phyloP scores from a whole-genome alignment of 805 yeast species.

The Yarrowia divulgata region DNA sequence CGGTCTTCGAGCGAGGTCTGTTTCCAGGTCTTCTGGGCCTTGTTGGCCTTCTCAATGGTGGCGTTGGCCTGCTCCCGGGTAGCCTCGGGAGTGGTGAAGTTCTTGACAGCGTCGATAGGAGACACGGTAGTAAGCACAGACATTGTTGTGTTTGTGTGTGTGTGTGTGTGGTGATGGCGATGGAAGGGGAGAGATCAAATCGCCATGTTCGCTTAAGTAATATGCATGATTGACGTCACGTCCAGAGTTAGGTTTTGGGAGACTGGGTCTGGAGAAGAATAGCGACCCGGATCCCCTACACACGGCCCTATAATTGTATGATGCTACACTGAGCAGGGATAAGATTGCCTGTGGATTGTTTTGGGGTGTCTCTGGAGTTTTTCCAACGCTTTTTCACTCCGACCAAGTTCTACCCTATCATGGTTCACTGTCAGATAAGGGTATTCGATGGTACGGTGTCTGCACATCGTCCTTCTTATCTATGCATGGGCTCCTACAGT shows the following conservation, averaged over 20 bases:
- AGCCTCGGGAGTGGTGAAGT: slow-evolving; percentile 46
- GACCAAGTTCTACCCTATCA: neutral
- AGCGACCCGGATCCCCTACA: too few relatives aligned
- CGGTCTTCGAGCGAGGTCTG: slow-evolving; percentile 44
- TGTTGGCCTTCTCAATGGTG: slow-evolving; percentile 43
- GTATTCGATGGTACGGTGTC: neutral
- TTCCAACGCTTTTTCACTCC: too few relatives aligned
- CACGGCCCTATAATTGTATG: too few relatives aligned
- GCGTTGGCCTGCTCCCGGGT: slow-evolving; percentile 43
- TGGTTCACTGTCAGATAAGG: neutral
- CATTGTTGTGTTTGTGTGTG: slow-evolving; percentile 5
- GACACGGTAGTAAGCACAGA: slow-evolving; percentile 47
- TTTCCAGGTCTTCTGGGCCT: slow-evolving; percentile 47
- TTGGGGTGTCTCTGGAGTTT: too few relatives aligned
- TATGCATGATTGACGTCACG: slow-evolving; percentile 15
- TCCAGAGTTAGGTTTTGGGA: slow-evolving; percentile 6
- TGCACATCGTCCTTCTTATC: slow-evolving; percentile 16
- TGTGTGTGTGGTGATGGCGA: neutral
- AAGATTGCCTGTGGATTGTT: too few relatives aligned
- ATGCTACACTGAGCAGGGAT: too few relatives aligned
- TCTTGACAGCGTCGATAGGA: slow-evolving; percentile 47
- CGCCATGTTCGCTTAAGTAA: slow-evolving; percentile 23
- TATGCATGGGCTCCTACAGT: slow-evolving; percentile 26
- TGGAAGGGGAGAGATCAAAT: slow-evolving; percentile 9
- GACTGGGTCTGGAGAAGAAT: too few relatives aligned